Conservation (phyloP, 495 filamentous ascomycete genomes). For the Penicillium egyptiacum region DNA sequence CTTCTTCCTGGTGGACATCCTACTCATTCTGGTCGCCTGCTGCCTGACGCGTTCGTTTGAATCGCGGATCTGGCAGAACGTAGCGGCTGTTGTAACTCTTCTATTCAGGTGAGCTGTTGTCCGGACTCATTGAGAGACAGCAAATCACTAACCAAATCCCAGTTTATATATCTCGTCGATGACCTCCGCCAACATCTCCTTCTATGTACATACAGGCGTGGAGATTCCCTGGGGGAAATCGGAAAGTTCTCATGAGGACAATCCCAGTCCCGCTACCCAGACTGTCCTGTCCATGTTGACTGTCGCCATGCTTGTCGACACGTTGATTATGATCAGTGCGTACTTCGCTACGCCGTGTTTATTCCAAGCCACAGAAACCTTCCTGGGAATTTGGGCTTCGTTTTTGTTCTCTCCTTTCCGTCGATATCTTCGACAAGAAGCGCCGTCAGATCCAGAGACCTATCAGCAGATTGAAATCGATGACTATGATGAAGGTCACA, state of each 20-base stretch:
- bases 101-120: constrained; percentile 14
- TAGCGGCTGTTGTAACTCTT: constrained; percentile 15
- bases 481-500: constrained; percentile 13
- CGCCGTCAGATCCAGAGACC: neutral
- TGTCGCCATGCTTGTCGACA: constrained; percentile 4
- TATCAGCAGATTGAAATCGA: constrained; percentile 21
- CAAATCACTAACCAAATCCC: neutral
- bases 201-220: constrained; percentile 14
- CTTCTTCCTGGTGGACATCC: constrained; percentile 29
- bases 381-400: constrained; percentile 14
- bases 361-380: constrained; percentile 7
- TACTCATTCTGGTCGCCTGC: constrained; percentile 22
- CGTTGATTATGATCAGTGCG: constrained; percentile 5
- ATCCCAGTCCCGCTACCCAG: neutral
- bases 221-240: constrained; percentile 21
- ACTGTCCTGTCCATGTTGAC: constrained; percentile 7
- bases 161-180: constrained; percentile 13
- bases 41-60: constrained; percentile 15
- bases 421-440: neutral
- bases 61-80: neutral
- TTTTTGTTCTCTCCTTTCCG: constrained; percentile 6
- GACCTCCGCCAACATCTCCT: constrained; percentile 19
- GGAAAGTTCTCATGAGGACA: neutral
- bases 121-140: neutral
- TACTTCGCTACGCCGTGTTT: constrained; percentile 18